Evolutionary conservation across 106 monocot genomes (phyloP).

Genomic region (Platanthera zijinensis): DNA sequence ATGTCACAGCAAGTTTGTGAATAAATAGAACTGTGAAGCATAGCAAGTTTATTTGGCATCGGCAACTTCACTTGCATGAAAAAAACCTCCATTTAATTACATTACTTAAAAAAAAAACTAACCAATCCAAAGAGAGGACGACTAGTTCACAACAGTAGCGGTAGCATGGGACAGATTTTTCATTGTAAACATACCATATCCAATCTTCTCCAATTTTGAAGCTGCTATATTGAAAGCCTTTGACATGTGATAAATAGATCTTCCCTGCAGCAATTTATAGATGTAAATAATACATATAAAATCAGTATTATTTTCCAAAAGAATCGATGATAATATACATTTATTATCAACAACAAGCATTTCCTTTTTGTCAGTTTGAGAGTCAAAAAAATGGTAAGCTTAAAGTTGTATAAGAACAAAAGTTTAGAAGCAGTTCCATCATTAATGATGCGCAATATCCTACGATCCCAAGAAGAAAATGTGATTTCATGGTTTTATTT

Average conservation of each 20-base stretch:
- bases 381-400: background rate
- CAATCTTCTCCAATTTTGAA: constrained; percentile 95
- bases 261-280: constrained; percentile 38
- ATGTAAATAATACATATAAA: background rate
- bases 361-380: background rate
- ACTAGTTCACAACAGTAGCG: background rate
- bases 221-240: constrained; percentile 78
- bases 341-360: background rate
- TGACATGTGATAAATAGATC: constrained; percentile 87
- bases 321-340: background rate
- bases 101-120: background rate
- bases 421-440: background rate
- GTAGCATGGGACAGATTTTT: background rate
- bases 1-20: background rate
- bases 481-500: no score
- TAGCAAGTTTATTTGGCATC: background rate
- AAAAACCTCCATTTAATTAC: background rate
- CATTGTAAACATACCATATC: constrained; percentile 50
- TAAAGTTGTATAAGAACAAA: background rate
- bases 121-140: background rate
- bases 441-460: background rate
- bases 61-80: background rate
- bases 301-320: background rate
- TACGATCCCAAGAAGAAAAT: background rate
- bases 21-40: background rate